Conservation (phyloP, 805 yeast species). For the Hanseniaspora clermontiae region DNA sequence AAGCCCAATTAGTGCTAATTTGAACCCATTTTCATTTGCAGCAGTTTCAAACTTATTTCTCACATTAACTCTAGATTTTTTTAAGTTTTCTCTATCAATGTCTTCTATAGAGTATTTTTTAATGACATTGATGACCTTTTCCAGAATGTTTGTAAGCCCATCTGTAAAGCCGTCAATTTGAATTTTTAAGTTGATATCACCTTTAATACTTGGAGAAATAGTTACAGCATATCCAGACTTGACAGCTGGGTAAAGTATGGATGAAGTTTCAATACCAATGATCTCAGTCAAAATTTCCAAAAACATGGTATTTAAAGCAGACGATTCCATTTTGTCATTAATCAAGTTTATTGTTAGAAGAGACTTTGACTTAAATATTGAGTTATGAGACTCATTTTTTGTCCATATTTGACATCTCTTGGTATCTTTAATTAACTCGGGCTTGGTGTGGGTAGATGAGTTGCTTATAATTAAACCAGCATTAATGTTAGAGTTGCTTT, state of each 20-base stretch:
- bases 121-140: constrained; percentile 19
- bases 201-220: constrained; percentile 40
- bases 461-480: constrained; percentile 28
- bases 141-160: constrained; percentile 30
- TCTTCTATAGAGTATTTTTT: not conserved
- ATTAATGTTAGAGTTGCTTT: constrained; percentile 23
- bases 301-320: constrained; percentile 33
- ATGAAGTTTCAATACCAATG: constrained; percentile 31
- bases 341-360: constrained; percentile 38
- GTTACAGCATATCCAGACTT: constrained; percentile 47
- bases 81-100: constrained; percentile 28
- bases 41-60: constrained; percentile 38
- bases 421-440: constrained; percentile 30
- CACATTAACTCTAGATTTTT: constrained; percentile 37
- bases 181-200: constrained; percentile 42
- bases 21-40: constrained; percentile 33
- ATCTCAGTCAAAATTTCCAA: constrained; percentile 43
- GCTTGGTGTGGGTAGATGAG: constrained; percentile 22
- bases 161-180: constrained; percentile 41
- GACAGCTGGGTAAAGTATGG: constrained; percentile 41
- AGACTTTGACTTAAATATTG: constrained; percentile 24
- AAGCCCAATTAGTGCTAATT: constrained; percentile 38
- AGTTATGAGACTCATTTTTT: constrained; percentile 27
- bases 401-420: constrained; percentile 41
- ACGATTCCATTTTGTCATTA: constrained; percentile 23